Conservation (phyloP, 1,139 yeast species). For the Ashbya aceris region DNA sequence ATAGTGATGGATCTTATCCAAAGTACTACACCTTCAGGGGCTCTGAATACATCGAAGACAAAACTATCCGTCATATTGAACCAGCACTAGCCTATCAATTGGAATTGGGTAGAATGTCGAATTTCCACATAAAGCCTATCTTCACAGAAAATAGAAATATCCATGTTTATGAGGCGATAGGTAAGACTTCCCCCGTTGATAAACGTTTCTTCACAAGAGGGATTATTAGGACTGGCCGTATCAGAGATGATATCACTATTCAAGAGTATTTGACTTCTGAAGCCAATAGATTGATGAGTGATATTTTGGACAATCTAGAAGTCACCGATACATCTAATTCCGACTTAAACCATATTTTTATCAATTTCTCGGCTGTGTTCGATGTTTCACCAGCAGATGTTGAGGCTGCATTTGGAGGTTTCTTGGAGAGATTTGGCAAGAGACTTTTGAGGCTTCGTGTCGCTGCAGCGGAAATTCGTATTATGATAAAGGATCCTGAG, state of each 20-base stretch:
- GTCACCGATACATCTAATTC: constrained; percentile 91
- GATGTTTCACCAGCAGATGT: constrained; percentile 91
- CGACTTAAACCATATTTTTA: constrained; percentile 92
- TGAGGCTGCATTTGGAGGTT: constrained; percentile 95
- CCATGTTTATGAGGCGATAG: constrained; percentile 93
- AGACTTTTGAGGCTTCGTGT: constrained; percentile 94
- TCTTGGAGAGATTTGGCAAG: constrained; percentile 95
- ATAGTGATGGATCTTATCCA: constrained; percentile 79
- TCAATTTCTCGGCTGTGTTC: constrained; percentile 91
- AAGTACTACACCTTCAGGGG: constrained; percentile 93
- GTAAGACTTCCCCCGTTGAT: constrained; percentile 88
- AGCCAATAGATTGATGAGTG: constrained; percentile 91
- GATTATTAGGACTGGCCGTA: constrained; percentile 90
- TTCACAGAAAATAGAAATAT: constrained; percentile 95
- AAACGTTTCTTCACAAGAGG: constrained; percentile 96
- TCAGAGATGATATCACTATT: constrained; percentile 84
- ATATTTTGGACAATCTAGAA: constrained; percentile 88
- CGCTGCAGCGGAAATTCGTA: constrained; percentile 94
- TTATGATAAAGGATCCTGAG: constrained; percentile 82
- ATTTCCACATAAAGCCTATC: constrained; percentile 89
- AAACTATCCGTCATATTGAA: constrained; percentile 92
- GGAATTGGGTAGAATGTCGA: constrained; percentile 87
- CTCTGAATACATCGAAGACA: constrained; percentile 72
- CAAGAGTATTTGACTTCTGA: constrained; percentile 92
- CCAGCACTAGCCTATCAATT: constrained; percentile 97